Conservation (phyloP, 2,329 filamentous ascomycete genomes). For the Hymenoscyphus scutula region DNA sequence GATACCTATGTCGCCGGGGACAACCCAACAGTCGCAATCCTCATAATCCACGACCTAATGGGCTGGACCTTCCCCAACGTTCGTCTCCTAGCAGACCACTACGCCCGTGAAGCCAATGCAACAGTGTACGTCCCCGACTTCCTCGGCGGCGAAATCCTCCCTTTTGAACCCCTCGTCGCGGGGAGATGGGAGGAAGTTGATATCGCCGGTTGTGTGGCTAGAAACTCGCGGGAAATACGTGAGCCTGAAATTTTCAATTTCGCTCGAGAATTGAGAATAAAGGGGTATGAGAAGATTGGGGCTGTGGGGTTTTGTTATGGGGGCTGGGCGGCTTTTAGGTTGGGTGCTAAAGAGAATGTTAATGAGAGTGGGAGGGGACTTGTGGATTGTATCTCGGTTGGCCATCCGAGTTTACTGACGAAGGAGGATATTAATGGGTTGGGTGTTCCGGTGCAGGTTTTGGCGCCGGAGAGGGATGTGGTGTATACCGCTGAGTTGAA, state of each 20-base stretch:
- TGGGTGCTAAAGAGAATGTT: constrained; percentile 10
- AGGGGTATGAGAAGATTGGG: constrained; percentile 12
- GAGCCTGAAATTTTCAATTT: constrained; percentile 15
- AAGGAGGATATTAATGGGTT: constrained; percentile 28
- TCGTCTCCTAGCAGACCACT: constrained; percentile 47
- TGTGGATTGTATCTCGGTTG: constrained; percentile 14
- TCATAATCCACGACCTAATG: constrained; percentile 42
- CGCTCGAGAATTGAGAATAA: constrained; percentile 5
- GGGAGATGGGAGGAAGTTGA: constrained; percentile 35
- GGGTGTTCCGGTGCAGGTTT: constrained; percentile 15
- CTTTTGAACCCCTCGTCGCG: constrained; percentile 12
- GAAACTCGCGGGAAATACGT: constrained; percentile 12
- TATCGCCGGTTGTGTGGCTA: constrained; percentile 5
- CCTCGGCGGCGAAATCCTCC: constrained; percentile 21
- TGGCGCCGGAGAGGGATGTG: constrained; percentile 15
- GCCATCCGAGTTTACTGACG: constrained; percentile 5
- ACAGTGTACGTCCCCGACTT: constrained; percentile 44
- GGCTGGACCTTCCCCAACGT: constrained; percentile 46
- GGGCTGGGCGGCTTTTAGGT: constrained; percentile 13
- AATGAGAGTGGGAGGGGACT: not conserved
- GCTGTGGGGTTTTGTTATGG: constrained; percentile 18
- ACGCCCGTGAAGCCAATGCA: constrained; percentile 43
- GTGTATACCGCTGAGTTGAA: constrained; percentile 16
- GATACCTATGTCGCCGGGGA: constrained; percentile 40
- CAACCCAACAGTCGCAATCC: constrained; percentile 37